A percentile compares a stretch with the other conserved stretches of the same genome.
Conservation (phyloP, 306 rosid genomes). For the Medicago arabica region DNA sequence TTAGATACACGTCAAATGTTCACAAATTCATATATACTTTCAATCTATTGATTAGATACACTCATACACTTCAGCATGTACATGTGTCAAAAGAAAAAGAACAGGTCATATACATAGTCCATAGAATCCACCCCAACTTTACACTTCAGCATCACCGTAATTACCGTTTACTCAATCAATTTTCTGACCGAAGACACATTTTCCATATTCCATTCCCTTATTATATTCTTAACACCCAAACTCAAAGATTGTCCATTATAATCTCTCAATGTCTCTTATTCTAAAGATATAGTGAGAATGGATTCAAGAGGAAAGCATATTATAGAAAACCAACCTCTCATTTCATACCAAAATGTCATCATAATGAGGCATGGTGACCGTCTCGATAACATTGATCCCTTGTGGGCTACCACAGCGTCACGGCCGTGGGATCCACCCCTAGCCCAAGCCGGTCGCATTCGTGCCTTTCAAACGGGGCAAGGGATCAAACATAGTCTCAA, state of each 20-base stretch:
- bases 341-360: constrained; percentile 65
- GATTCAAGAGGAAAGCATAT: constrained; percentile 1
- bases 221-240: neutral
- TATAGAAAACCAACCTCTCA: constrained; percentile 12
- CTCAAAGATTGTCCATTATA: neutral
- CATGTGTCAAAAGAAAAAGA: too few species aligned
- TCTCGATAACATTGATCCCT: constrained; percentile 63
- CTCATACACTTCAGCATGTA: too few species aligned
- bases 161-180: too few species aligned
- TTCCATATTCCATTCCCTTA: neutral
- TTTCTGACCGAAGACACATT: too few species aligned
- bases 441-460: constrained; percentile 48
- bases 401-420: constrained; percentile 59
- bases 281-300: constrained; percentile 25
- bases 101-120: too few species aligned
- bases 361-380: constrained; percentile 93
- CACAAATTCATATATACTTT: too few species aligned
- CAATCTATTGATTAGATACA: too few species aligned
- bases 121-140: too few species aligned
- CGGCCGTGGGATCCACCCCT: constrained; percentile 90
- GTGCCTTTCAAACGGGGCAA: constrained; percentile 60
- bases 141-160: too few species aligned
- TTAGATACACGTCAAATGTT: too few species aligned
- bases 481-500: constrained; percentile 51
- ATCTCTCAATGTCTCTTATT: neutral